Percentiles rank a stretch among this genome's conserved stretches.
These are phyloP conservation scores for Alternaria dauci DNA, from an alignment of 2,329 filamentous ascomycete genomes.

Conservation along the genomic window DNA sequence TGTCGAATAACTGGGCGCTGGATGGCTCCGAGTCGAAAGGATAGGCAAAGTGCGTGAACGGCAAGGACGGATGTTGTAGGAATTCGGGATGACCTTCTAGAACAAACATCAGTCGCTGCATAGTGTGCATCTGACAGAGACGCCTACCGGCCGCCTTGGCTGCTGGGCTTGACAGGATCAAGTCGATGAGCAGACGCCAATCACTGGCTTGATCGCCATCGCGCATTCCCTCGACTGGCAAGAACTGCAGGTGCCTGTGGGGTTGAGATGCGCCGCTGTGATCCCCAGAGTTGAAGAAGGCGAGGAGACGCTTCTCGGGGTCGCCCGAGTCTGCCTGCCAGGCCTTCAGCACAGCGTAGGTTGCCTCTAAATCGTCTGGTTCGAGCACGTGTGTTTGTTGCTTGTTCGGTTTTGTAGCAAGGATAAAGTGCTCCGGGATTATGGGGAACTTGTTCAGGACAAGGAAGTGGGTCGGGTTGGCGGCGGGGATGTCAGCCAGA, in stretches of 20 bases:
- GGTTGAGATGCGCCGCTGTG: slow-evolving; percentile 76
- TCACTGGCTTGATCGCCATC: slow-evolving; percentile 47
- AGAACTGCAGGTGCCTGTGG: slow-evolving; percentile 75
- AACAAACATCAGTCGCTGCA: slow-evolving; percentile 13
- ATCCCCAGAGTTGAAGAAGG: slow-evolving; percentile 74
- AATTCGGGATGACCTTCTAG: slow-evolving; percentile 11
- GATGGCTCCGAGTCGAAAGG: slow-evolving; percentile 53
- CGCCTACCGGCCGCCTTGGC: slow-evolving; percentile 11
- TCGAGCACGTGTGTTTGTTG: slow-evolving; percentile 72
- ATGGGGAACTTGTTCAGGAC: slow-evolving; percentile 80
- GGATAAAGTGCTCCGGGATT: slow-evolving; percentile 75
- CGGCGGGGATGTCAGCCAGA: slow-evolving; percentile 59
- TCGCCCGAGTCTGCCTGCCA: slow-evolving; percentile 53
- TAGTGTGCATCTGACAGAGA: background rate
- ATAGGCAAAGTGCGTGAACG: slow-evolving; percentile 60
- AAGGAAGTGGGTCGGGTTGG: slow-evolving; percentile 64
- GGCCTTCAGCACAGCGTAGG: slow-evolving; percentile 68
- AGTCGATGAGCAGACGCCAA: slow-evolving; percentile 63
- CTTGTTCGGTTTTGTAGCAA: slow-evolving; percentile 70
- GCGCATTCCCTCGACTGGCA: slow-evolving; percentile 71
- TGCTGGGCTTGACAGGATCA: slow-evolving; percentile 36
- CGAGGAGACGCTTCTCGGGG: slow-evolving; percentile 60
- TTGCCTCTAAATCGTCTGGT: slow-evolving; percentile 66
- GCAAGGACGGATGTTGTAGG: slow-evolving; percentile 47
- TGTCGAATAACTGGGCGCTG: slow-evolving; percentile 41